These are phyloP conservation scores for Liquidambar formosana DNA, from an alignment of 164 flowering plant species.

Conservation along the genomic window DNA sequence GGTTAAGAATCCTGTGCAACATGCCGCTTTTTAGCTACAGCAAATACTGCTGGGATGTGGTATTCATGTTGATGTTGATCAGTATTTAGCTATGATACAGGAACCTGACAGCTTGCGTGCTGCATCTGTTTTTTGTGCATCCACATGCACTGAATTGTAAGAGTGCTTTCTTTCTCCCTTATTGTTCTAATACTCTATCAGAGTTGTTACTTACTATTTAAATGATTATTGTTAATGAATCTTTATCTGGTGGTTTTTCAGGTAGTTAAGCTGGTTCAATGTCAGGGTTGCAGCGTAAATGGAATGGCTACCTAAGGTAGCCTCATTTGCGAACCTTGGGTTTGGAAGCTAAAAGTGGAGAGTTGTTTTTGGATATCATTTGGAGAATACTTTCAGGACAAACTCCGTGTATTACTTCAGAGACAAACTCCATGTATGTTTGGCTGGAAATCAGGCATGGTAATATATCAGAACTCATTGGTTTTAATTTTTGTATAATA, in stretches of 20 bases:
- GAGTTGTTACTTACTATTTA: background rate
- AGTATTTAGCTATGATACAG: slow-evolving; percentile 1
- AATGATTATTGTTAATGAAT: background rate
- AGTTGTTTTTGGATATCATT: no score
- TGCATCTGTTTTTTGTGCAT: background rate
- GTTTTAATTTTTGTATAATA: no score
- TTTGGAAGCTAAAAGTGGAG: no score
- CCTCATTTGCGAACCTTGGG: no score
- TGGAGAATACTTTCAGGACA: no score
- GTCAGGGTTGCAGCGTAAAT: no score
- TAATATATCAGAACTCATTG: no score
- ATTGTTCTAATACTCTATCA: background rate
- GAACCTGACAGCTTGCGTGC: background rate
- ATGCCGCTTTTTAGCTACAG: slow-evolving; percentile 33
- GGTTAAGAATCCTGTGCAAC: slow-evolving; percentile 29
- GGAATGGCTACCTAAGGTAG: no score
- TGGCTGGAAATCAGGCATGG: no score
- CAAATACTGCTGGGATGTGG: slow-evolving; percentile 29
- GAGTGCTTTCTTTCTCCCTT: background rate
- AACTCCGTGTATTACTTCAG: no score
- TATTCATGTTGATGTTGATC: slow-evolving; percentile 14
- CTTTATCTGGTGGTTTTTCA: background rate
- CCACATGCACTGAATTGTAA: background rate
- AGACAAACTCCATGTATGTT: no score
- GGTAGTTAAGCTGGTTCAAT: background rate